Percentiles rank a stretch among this genome's conserved stretches.
Evolutionary conservation across 164 flowering plant species (phyloP).

Genomic region (Piper longum): DNA sequence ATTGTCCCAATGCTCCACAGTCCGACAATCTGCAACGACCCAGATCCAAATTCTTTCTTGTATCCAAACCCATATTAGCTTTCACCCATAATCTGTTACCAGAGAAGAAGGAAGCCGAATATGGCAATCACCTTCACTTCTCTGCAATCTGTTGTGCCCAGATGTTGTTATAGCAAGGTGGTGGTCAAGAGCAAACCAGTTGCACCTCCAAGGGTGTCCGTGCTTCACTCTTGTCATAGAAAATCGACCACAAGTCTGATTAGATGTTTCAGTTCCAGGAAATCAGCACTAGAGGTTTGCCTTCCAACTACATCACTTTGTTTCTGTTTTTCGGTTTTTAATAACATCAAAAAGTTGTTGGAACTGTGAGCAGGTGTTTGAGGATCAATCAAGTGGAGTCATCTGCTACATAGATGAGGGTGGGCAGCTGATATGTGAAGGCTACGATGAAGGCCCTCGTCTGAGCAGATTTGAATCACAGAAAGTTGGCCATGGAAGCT

Average conservation of each 20-base stretch:
- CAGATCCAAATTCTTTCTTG: not conserved
- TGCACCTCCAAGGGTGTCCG: not conserved
- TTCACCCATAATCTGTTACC: not conserved
- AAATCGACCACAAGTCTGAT: slow-evolving; percentile 1
- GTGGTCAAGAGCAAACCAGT: not conserved
- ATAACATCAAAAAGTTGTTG: not conserved
- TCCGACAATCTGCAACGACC: not conserved
- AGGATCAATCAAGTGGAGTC: slow-evolving; percentile 9
- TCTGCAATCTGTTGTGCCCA: not conserved
- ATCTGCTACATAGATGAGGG: slow-evolving; percentile 8
- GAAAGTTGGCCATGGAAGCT: slow-evolving; percentile 10
- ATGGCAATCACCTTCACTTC: slow-evolving; percentile 4
- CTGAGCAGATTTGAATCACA: slow-evolving; percentile 17
- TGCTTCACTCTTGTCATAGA: not conserved
- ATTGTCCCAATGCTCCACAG: not conserved
- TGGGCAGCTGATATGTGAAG: slow-evolving; percentile 12
- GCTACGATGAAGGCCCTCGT: slow-evolving; percentile 53
- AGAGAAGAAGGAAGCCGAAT: not conserved
- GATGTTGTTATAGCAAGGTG: not conserved
- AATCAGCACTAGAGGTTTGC: not conserved
- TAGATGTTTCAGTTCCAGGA: slow-evolving; percentile 4
- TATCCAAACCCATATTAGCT: not conserved
- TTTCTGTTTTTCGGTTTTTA: not conserved
- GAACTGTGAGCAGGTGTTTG: slow-evolving; percentile 3
- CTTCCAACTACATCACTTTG: not conserved